A percentile compares a stretch with the other conserved stretches of the same genome.
These are phyloP conservation scores for Primulina eburnea DNA, from an alignment of 257 asterid species.

Conservation along the genomic window DNA sequence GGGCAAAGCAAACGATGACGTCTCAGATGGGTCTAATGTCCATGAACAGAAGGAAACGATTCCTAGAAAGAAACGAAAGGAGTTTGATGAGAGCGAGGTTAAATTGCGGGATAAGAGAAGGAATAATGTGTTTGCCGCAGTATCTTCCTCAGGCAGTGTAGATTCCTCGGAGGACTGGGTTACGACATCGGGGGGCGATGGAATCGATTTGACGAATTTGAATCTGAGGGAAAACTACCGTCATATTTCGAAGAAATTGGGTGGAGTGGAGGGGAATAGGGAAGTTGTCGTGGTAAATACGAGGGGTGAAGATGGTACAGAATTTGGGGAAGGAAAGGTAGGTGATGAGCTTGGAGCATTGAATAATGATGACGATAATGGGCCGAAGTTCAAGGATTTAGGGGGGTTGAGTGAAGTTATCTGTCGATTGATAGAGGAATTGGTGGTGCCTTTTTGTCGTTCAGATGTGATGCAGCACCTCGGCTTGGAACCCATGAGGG, in stretches of 20 bases:
- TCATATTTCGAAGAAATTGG: constrained; percentile 29
- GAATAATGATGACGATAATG: constrained; percentile 16
- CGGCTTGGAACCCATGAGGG: constrained; percentile 72
- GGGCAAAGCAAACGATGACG: constrained; percentile 10
- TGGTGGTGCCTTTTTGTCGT: constrained; percentile 64
- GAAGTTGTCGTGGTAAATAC: too few relatives aligned
- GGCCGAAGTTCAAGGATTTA: constrained; percentile 73
- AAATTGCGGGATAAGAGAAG: constrained; percentile 31
- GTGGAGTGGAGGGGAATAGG: constrained; percentile 1
- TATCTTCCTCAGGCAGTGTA: constrained; percentile 24
- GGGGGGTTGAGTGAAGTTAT: constrained; percentile 73
- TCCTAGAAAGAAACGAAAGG: constrained; percentile 29
- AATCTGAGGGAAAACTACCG: constrained; percentile 50
- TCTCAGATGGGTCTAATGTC: constrained; percentile 20
- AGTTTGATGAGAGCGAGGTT: constrained; percentile 38
- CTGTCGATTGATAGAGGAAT: constrained; percentile 71
- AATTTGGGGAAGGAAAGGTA: constrained; percentile 22
- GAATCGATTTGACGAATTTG: constrained; percentile 65
- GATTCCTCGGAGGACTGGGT: constrained; percentile 29
- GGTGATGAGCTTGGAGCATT: constrained; percentile 11
- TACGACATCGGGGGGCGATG: constrained; percentile 24
- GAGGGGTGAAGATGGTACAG: constrained; percentile 10
- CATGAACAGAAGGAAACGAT: constrained; percentile 21
- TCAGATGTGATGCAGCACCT: constrained; percentile 50
- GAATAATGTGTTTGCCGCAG: too few relatives aligned